A percentile compares a stretch with the other conserved stretches of the same genome.
Evolutionary conservation across 352 stramenopile species (phyloP).

Genomic region (Hyphochytrium catenoides): DNA sequence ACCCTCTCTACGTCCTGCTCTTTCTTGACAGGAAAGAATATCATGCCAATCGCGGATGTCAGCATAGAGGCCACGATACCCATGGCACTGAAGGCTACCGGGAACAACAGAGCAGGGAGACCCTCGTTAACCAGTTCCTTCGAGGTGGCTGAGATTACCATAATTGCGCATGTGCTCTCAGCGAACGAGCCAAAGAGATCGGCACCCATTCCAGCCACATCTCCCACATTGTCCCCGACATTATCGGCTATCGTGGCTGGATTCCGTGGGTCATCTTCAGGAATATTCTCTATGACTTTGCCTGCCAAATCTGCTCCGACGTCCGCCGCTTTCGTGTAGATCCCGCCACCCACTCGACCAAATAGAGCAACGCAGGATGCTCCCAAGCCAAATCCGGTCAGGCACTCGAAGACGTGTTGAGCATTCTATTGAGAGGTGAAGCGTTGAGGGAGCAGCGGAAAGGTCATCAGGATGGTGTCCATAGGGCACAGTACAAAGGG

Average conservation of each 20-base stretch:
- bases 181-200: conserved; percentile 98
- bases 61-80: conserved; percentile 91
- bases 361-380: conserved; percentile 98
- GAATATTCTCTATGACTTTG: conserved; percentile 97
- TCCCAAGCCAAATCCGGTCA: conserved; percentile 92
- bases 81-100: conserved; percentile 80
- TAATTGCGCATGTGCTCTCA: conserved; percentile 91
- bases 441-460: too few species aligned
- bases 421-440: too few species aligned
- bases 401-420: conserved; percentile 79
- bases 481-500: too few species aligned
- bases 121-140: conserved; percentile 61
- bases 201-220: conserved; percentile 97
- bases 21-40: conserved; percentile 78
- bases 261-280: conserved; percentile 97
- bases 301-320: conserved; percentile 97
- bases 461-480: too few species aligned
- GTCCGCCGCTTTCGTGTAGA: conserved; percentile 99
- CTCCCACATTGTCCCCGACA: conserved; percentile 98
- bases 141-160: conserved; percentile 87
- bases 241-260: conserved; percentile 98
- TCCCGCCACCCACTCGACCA: conserved; percentile 93
- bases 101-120: conserved; percentile 89
- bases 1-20: conserved; percentile 88
- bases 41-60: conserved; percentile 90